Evolutionary conservation across 495 filamentous ascomycete species (phyloP).

Genomic region (Penicillium simplicissimum): DNA sequence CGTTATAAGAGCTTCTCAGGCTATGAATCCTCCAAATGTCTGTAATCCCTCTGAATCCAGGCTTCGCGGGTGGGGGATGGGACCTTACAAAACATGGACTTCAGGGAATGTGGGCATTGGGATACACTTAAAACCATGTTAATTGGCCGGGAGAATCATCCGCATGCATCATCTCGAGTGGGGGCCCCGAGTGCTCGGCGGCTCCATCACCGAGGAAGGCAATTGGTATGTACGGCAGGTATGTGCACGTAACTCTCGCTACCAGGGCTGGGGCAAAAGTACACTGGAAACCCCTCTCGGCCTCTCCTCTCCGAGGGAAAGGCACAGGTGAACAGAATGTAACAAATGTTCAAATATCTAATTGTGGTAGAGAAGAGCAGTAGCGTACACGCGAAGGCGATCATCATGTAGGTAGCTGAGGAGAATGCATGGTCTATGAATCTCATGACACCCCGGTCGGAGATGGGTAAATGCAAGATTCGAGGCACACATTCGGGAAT

Average conservation of each 20-base stretch:
- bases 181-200: neutral
- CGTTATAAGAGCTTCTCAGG: neutral
- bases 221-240: too few species aligned
- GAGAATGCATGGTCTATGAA: neutral
- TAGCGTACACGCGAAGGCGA: neutral
- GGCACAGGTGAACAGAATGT: too few species aligned
- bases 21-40: neutral
- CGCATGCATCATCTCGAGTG: neutral
- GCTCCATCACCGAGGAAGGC: neutral
- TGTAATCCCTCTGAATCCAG: neutral
- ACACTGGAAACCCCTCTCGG: too few species aligned
- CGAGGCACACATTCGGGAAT: neutral
- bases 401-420: neutral
- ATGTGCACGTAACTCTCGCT: too few species aligned
- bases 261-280: too few species aligned
- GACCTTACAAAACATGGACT: neutral
- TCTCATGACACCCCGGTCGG: neutral
- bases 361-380: neutral
- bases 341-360: too few species aligned
- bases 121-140: neutral
- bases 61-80: neutral
- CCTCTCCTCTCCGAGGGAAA: too few species aligned
- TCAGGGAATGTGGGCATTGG: neutral
- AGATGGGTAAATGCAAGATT: neutral
- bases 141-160: neutral